These are phyloP conservation scores for Ustilago sp. DNA, from an alignment of 1,284 basidiomycete species.

Conservation along the genomic window DNA sequence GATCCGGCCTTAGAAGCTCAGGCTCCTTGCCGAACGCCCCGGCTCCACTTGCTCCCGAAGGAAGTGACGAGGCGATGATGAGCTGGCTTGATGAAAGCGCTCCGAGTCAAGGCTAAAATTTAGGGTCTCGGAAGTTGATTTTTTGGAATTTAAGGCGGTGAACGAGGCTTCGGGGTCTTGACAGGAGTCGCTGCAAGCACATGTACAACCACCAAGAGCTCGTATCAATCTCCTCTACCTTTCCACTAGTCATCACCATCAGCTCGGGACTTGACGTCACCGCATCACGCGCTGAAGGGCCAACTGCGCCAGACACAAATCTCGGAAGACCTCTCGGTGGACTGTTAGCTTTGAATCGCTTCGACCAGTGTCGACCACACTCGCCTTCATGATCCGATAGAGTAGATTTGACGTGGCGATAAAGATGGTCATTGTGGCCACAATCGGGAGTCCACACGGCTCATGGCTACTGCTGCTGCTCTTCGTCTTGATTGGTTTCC, in stretches of 20 bases:
- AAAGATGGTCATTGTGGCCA: background rate
- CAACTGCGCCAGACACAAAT: background rate
- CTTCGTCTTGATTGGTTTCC: background rate
- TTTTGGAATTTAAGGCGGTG: slow-evolving; percentile 14
- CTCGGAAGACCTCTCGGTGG: background rate
- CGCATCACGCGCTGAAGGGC: no score
- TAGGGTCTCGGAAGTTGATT: slow-evolving; percentile 26
- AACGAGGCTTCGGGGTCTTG: slow-evolving; percentile 15
- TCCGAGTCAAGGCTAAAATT: background rate
- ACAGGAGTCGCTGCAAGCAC: background rate
- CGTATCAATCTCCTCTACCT: background rate
- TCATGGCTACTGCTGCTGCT: slow-evolving; percentile 3
- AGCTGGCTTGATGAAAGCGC: background rate
- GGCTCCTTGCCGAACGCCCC: no score
- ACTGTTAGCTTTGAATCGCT: background rate
- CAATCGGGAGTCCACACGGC: background rate
- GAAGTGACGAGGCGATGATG: no score
- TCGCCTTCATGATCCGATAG: background rate
- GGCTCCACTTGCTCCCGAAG: no score
- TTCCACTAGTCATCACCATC: background rate
- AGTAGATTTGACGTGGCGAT: background rate
- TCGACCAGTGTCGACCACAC: background rate
- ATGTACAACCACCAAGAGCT: background rate
- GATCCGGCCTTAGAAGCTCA: no score
- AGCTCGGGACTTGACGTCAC: background rate